Percentiles rank a stretch among this genome's conserved stretches.
Conservation (phyloP, 495 filamentous ascomycete genomes). For the Gamarada debralockiae region DNA sequence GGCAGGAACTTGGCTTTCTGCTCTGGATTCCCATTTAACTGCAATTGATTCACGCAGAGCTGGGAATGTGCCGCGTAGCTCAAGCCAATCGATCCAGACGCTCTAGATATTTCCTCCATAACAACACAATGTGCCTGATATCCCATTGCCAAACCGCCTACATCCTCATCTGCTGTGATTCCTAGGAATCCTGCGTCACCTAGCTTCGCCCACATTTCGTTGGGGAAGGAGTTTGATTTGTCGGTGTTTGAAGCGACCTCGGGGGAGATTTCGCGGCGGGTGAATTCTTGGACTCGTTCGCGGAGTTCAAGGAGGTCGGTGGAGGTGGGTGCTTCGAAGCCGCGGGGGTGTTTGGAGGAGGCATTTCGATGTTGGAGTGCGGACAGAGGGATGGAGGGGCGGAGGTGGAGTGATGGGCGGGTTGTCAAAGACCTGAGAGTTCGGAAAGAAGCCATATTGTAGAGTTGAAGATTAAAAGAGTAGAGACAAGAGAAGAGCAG, state of each 20-base stretch:
- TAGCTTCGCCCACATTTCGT: slow-evolving; percentile 89
- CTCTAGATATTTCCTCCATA: slow-evolving; percentile 77
- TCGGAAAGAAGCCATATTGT: slow-evolving; percentile 14
- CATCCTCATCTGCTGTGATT: slow-evolving; percentile 90
- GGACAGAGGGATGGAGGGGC: slow-evolving; percentile 14
- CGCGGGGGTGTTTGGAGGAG: slow-evolving; percentile 81
- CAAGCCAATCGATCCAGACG: slow-evolving; percentile 79
- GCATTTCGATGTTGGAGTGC: slow-evolving; percentile 38
- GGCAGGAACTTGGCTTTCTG: slow-evolving; percentile 84
- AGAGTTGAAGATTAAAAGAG: not conserved
- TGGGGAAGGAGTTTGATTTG: slow-evolving; percentile 81
- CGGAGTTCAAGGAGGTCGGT: slow-evolving; percentile 80
- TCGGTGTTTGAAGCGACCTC: slow-evolving; percentile 80
- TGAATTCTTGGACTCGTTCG: slow-evolving; percentile 90
- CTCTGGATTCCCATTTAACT: slow-evolving; percentile 74
- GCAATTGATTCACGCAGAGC: slow-evolving; percentile 94
- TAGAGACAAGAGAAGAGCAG: not conserved
- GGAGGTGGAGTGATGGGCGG: slow-evolving; percentile 13
- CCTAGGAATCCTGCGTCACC: slow-evolving; percentile 90
- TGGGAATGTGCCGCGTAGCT: slow-evolving; percentile 95
- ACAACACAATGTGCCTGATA: slow-evolving; percentile 97
- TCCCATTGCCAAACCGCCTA: slow-evolving; percentile 86
- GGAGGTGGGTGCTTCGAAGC: slow-evolving; percentile 70
- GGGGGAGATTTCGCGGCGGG: slow-evolving; percentile 77
- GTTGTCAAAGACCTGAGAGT: slow-evolving; percentile 15